These are phyloP conservation scores for Botrytis byssoidea DNA, from an alignment of 2,329 filamentous ascomycete species.

Conservation along the genomic window DNA sequence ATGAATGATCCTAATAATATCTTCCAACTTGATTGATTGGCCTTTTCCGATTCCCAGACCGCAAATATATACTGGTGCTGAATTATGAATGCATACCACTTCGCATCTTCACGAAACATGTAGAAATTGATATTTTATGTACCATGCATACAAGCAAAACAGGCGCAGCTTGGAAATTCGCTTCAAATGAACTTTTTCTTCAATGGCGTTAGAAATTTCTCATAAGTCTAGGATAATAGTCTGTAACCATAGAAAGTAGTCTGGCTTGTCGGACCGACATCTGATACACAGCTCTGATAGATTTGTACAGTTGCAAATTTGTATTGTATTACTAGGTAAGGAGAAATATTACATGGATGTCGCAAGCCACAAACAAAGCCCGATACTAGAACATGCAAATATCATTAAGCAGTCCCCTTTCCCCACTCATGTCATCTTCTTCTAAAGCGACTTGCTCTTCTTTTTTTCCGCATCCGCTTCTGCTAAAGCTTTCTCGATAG, in stretches of 20 bases:
- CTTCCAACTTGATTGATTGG: no score
- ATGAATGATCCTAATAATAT: no score
- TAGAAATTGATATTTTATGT: no score
- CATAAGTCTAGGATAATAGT: no score
- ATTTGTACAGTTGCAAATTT: not conserved
- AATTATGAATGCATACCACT: no score
- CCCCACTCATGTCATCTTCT: not conserved
- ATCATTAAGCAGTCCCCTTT: not conserved
- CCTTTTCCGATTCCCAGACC: no score
- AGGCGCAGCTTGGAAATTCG: no score
- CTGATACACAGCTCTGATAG: not conserved
- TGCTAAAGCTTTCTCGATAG: conserved; percentile 16
- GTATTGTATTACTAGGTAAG: not conserved
- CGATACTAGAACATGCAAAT: not conserved
- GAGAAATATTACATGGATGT: not conserved
- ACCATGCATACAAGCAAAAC: no score
- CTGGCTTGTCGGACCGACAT: not conserved
- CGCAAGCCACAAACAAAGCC: not conserved
- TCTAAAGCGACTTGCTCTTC: not conserved
- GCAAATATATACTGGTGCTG: no score
- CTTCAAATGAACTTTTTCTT: no score
- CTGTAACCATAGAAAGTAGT: not conserved
- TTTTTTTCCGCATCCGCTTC: conserved; percentile 18
- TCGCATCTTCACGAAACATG: no score
- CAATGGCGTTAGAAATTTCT: no score